Evolutionary conservation across 164 flowering plant genomes (phyloP).

Genomic region (Kingdonia uniflora): DNA sequence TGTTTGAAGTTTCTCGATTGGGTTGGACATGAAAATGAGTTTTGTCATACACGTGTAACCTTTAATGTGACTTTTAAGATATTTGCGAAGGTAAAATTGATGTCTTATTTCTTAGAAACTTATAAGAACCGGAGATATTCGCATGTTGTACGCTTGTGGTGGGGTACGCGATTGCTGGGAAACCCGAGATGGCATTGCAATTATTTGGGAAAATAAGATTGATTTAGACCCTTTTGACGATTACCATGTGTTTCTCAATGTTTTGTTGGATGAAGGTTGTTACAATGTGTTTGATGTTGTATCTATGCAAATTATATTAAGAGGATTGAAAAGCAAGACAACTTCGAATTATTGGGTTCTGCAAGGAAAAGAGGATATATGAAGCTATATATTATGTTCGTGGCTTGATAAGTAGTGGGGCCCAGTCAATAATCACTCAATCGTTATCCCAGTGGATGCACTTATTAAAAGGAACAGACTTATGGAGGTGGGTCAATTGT

Average conservation of each 20-base stretch:
- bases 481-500: constrained; percentile 31
- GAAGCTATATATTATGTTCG: constrained; percentile 32
- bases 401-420: constrained; percentile 16
- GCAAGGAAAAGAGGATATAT: constrained; percentile 40
- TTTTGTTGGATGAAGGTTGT: constrained; percentile 46
- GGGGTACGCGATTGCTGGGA: constrained; percentile 75
- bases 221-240: constrained; percentile 50
- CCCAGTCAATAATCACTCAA: constrained; percentile 11
- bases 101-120: constrained; percentile 37
- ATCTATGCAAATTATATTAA: constrained; percentile 31
- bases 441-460: constrained; percentile 37
- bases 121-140: constrained; percentile 7
- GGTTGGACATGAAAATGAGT: constrained; percentile 70
- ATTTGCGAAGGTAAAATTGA: constrained; percentile 32
- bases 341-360: constrained; percentile 42
- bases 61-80: constrained; percentile 62
- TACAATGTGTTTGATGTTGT: constrained; percentile 40
- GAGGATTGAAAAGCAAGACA: constrained; percentile 37
- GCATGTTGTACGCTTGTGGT: constrained; percentile 41
- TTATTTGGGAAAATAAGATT: constrained; percentile 67
- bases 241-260: constrained; percentile 71
- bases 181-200: constrained; percentile 51
- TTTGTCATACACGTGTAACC: constrained; percentile 49
- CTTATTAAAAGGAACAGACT: constrained; percentile 32
- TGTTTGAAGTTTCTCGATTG: constrained; percentile 84